Base-by-base conservation (phyloP, 2,329 filamentous ascomycete genomes). In the Nannizziopsis arthrosporioides region DNA sequence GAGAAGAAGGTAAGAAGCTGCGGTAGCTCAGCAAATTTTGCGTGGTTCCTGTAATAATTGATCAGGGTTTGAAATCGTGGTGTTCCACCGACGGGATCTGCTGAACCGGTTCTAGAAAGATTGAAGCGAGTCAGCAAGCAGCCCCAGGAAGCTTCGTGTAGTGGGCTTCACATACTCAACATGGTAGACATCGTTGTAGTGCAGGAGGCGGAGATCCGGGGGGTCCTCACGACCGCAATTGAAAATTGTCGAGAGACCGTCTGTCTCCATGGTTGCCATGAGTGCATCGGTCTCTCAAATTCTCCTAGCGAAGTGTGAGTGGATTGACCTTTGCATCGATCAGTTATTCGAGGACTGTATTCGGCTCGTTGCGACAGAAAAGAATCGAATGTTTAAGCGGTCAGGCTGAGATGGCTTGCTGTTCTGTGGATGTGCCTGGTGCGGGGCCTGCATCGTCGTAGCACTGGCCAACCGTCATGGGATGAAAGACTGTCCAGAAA, bases 131-230 rank as follows among this genome's bases (percentile, higher is more conserved):
- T 47, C 34, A 51, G 32, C 36, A 12, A 46, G 42, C 14, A 19
- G 9, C 7, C 36, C n/a, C 6, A 38, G 7, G 11, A 10, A n/a
- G 12, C 7, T 1, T 18, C 2, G 14, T 10, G 17, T 2, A 30
- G 22, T 27, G 27, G 19, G 31, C 6, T 36, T 45, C 31, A 57
- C 61, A 51, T 64, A 70, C 65, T 94, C 87, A 47, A 94, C 77
- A 59, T 94, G 89, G 65, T 94, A 94, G 51, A 94, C 88, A 67
- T 95, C 88, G 66, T 94, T 94, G 73, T 84, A 94, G 68, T 94
- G 89, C 30, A 94, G 63, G 48, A 94, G 67, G n/a, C 88, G 80
- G 44, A 94, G 68, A 62, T 87, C 83, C 39, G 86, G 84, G 37
- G 72, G 63, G 39, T 68, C 68, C 48, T 62, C 62, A 30, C 69